Evolutionary conservation across 2,329 filamentous ascomycete genomes (phyloP), one percentile per base, ranked within the genome.

Genomic region (Ophiosphaerella narmari): DNA sequence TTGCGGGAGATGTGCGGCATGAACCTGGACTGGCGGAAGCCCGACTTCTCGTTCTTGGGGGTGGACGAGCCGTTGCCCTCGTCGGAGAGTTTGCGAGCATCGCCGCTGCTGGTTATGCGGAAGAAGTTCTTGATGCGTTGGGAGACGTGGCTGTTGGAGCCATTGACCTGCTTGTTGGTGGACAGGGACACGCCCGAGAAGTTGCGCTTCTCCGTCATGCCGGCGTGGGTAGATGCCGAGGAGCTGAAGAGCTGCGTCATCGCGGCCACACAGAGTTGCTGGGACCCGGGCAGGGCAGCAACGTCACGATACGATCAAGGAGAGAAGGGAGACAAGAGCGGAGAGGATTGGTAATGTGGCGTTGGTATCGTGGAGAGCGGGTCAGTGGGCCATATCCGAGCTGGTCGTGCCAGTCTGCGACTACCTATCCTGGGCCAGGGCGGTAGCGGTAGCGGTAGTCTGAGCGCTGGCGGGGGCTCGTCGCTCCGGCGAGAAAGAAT

Each of bases 1-100:
- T 93, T 91, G 63, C 93, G 88, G 69, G 88, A 88, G 69, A 95
- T 90, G 63, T 89, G 87, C 54, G 88, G 90, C 66, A 96, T 89
- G 78, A 96, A 96, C 67, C 90, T 86, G 60, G 89, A 94, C 73
- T 95, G 90, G 65, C 91, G 86, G 72, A 91, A 89, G 46, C 84
- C 81, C 59, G 81, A 82, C 73, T 89, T 90, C 63, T 88, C 84
- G 54, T 82, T 75, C 72, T 85, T 85, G 57, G 77, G 73, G 3
- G 75, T 75, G 7, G 73, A 68, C 26, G 52, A 44, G 50, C 44
- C 44, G 50, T 50, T 68, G 61, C 73, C 77, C 50, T 73, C 67
- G 63, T 72, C 69, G 43, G 63, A 68, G 54, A 71, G 60, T 57
- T 74, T 73, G 57, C 67, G 62, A 48, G 76, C 66, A 66, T 74